Conservation (phyloP, 2,329 filamentous ascomycete genomes). For the Exophiala lecanii-corni region DNA sequence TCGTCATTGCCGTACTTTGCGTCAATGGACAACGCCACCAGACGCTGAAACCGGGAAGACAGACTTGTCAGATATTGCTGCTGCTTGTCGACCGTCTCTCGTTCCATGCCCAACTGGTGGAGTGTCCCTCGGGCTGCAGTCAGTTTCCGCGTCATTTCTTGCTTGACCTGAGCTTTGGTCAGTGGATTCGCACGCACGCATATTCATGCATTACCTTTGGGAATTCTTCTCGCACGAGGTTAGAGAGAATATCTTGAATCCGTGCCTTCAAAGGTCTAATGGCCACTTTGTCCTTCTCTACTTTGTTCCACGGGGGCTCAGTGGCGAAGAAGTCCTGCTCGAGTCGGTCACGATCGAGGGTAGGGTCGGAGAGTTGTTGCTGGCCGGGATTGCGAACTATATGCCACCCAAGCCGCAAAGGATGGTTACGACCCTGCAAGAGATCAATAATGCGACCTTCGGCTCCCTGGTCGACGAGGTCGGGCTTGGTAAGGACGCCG, state of each 20-base stretch:
- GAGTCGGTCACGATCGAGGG: neutral
- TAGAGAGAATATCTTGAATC: constrained; percentile 40
- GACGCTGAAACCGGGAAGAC: constrained; percentile 35
- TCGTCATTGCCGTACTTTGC: constrained; percentile 35
- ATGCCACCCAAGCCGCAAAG: constrained; percentile 31
- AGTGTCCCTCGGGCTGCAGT: constrained; percentile 27
- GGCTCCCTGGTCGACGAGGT: constrained; percentile 43
- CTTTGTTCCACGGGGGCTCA: constrained; percentile 32
- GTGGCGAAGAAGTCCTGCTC: neutral
- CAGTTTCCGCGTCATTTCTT: constrained; percentile 6
- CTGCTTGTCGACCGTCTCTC: constrained; percentile 36
- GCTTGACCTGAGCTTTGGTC: neutral
- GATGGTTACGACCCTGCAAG: constrained; percentile 25
- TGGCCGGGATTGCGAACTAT: constrained; percentile 29
- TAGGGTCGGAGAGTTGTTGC: neutral
- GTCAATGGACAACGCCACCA: constrained; percentile 32
- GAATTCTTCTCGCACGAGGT: constrained; percentile 44
- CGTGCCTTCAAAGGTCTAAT: constrained; percentile 37
- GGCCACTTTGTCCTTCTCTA: constrained; percentile 38
- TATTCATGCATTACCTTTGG: constrained; percentile 33
- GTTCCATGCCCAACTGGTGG: constrained; percentile 31
- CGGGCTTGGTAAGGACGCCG: constrained; percentile 56
- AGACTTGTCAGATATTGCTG: constrained; percentile 35
- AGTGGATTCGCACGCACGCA: neutral
- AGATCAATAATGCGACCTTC: constrained; percentile 30